phyloP scores from a whole-genome alignment of 805 yeast species.

The Candida parachauliodes region DNA sequence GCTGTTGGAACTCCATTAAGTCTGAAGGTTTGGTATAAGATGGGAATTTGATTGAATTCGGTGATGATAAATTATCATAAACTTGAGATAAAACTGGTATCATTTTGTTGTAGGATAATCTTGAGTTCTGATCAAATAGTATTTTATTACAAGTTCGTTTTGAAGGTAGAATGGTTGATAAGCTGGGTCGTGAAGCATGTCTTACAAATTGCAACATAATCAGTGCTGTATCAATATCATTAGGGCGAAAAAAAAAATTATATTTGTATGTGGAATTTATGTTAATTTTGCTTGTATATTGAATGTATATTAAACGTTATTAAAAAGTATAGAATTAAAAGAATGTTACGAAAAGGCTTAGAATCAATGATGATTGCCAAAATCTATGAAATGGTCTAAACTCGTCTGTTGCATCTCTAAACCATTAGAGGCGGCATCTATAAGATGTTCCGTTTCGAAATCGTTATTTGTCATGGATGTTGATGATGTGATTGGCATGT shows the following conservation, averaged over 20 bases:
- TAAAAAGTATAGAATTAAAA: too few species aligned
- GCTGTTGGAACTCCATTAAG: conserved; percentile 63
- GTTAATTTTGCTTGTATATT: too few species aligned
- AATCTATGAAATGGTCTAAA: conserved; percentile 10
- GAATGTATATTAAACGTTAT: too few species aligned
- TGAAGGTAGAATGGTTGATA: conserved; percentile 47
- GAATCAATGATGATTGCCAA: too few species aligned
- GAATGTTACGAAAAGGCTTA: too few species aligned
- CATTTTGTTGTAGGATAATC: conserved; percentile 50
- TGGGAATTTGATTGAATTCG: conserved; percentile 40
- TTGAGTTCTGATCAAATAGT: conserved; percentile 64
- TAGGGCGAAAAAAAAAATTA: not conserved
- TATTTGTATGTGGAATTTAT: too few species aligned
- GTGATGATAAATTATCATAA: conserved; percentile 46
- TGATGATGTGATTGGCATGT: not conserved
- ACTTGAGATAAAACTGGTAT: conserved; percentile 51
- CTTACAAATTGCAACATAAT: conserved; percentile 1
- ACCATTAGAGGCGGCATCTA: not conserved
- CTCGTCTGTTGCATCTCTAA: conserved; percentile 4
- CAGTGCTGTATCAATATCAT: too few species aligned
- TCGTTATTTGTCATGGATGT: too few species aligned
- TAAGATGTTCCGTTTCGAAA: conserved; percentile 7
- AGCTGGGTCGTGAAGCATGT: conserved; percentile 19
- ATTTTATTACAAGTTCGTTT: conserved; percentile 54
- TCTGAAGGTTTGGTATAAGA: conserved; percentile 50